Conservation (phyloP, 371 early-diverging fungal genomes). For the Mortierella sp. region DNA sequence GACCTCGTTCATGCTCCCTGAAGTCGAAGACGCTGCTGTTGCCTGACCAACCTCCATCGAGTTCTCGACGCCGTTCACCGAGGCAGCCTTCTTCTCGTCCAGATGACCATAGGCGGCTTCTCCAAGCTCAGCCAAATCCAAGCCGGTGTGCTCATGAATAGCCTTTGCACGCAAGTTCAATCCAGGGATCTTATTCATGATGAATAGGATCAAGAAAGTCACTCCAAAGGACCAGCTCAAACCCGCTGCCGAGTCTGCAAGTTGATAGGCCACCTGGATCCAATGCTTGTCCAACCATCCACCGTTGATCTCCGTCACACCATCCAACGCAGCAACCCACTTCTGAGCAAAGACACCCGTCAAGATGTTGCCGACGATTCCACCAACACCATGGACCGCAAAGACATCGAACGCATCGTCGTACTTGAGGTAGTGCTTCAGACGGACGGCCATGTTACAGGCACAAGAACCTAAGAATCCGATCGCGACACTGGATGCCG, state of each 20-base stretch:
- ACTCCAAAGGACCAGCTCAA: constrained; percentile 84
- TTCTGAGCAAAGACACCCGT: constrained; percentile 92
- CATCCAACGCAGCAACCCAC: constrained; percentile 81
- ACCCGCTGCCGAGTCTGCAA: constrained; percentile 81
- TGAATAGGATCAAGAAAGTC: constrained; percentile 77
- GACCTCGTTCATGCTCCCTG: constrained; percentile 32
- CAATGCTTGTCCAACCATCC: constrained; percentile 90
- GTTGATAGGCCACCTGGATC: constrained; percentile 84
- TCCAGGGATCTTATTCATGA: constrained; percentile 86
- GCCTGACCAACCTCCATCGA: constrained; percentile 40
- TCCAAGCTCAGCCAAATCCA: constrained; percentile 85
- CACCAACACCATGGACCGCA: constrained; percentile 91
- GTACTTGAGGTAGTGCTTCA: constrained; percentile 84
- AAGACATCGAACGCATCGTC: constrained; percentile 93
- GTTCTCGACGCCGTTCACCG: constrained; percentile 26
- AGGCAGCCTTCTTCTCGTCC: constrained; percentile 29
- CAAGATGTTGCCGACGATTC: constrained; percentile 84
- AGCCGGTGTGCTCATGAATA: constrained; percentile 76
- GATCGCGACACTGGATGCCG: constrained; percentile 84
- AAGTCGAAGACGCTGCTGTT: constrained; percentile 15
- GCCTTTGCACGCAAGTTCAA: constrained; percentile 79
- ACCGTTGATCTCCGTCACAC: constrained; percentile 70
- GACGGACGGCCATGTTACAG: constrained; percentile 82
- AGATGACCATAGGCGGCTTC: constrained; percentile 69
- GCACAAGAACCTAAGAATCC: constrained; percentile 78